Percentiles rank a stretch among this genome's conserved stretches.
phyloP scores from a whole-genome alignment of 2,329 filamentous ascomycete species.

The Lithohypha guttulata region DNA sequence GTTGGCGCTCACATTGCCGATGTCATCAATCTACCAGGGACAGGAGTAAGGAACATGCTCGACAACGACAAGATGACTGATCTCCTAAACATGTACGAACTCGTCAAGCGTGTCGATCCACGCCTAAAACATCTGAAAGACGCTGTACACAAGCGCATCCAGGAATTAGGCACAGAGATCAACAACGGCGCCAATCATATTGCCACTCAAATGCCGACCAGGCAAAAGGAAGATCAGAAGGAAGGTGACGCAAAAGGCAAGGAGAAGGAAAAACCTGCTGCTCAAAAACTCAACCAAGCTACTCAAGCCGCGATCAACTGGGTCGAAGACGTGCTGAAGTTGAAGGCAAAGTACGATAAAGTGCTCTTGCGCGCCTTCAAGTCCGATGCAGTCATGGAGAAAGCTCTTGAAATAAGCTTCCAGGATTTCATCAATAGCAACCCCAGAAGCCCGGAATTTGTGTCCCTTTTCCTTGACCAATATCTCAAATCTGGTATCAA shows the following conservation, averaged over 20 bases:
- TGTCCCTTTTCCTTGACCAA: constrained; percentile 94
- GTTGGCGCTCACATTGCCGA: constrained; percentile 68
- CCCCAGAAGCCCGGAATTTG: constrained; percentile 71
- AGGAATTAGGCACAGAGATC: constrained; percentile 71
- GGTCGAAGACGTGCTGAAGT: constrained; percentile 77
- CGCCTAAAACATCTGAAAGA: constrained; percentile 60
- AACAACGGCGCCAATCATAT: constrained; percentile 52
- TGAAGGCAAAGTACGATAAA: constrained; percentile 83
- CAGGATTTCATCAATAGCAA: constrained; percentile 92
- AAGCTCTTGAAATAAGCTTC: constrained; percentile 75
- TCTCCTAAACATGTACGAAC: constrained; percentile 66
- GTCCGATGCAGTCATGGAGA: constrained; percentile 66
- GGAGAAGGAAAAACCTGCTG: constrained; percentile 39
- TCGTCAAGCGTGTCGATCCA: constrained; percentile 66
- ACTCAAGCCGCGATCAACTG: constrained; percentile 84
- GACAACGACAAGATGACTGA: constrained; percentile 76
- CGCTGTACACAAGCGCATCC: constrained; percentile 62
- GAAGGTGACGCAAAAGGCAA: constrained; percentile 38
- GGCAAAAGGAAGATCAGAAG: constrained; percentile 28
- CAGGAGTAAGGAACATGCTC: constrained; percentile 78
- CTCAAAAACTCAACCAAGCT: constrained; percentile 59
- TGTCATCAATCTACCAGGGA: constrained; percentile 73
- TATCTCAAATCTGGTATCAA: constrained; percentile 89
- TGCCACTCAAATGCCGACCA: constrained; percentile 39
- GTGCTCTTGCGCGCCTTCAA: constrained; percentile 65